Conservation (phyloP, 306 rosid species). For the Begonia fuchsioides region DNA sequence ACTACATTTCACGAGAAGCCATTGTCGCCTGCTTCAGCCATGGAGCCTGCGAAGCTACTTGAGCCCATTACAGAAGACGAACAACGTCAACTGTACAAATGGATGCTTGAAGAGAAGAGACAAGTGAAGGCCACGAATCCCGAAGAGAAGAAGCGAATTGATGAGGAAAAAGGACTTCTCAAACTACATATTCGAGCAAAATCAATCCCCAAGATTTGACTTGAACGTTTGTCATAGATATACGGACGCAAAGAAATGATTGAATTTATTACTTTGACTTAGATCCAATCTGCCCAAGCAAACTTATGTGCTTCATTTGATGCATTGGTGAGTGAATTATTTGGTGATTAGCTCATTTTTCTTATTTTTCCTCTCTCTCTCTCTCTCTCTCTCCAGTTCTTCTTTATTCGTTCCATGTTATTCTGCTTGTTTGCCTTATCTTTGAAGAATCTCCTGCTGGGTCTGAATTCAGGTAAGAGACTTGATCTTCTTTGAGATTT, state of each 20-base stretch:
- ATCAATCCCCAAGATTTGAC: slow-evolving; percentile 18
- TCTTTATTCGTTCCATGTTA: slow-evolving; percentile 32
- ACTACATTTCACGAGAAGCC: too few relatives aligned
- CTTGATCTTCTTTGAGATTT: slow-evolving; percentile 26
- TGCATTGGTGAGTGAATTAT: too few relatives aligned
- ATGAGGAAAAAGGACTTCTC: slow-evolving; percentile 41
- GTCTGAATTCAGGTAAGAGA: slow-evolving; percentile 15
- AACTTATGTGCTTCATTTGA: too few relatives aligned
- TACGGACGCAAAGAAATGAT: too few relatives aligned
- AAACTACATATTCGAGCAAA: slow-evolving; percentile 35
- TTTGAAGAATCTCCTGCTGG: slow-evolving; percentile 22
- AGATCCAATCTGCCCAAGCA: too few relatives aligned
- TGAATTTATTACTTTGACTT: too few relatives aligned
- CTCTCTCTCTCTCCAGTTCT: not conserved
- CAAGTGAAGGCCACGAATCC: slow-evolving; percentile 29
- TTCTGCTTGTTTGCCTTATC: slow-evolving; percentile 20
- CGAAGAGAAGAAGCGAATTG: slow-evolving; percentile 38
- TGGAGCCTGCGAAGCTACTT: slow-evolving; percentile 1
- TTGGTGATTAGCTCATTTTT: too few relatives aligned
- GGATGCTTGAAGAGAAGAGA: slow-evolving; percentile 57
- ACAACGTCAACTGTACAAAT: slow-evolving; percentile 30
- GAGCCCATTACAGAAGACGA: slow-evolving; percentile 39
- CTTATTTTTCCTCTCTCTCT: too few relatives aligned
- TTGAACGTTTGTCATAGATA: too few relatives aligned
- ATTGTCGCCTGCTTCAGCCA: too few relatives aligned